Evolutionary conservation across 139 green algal species (phyloP).

Genomic region (Tetradesmus obliquus): DNA sequence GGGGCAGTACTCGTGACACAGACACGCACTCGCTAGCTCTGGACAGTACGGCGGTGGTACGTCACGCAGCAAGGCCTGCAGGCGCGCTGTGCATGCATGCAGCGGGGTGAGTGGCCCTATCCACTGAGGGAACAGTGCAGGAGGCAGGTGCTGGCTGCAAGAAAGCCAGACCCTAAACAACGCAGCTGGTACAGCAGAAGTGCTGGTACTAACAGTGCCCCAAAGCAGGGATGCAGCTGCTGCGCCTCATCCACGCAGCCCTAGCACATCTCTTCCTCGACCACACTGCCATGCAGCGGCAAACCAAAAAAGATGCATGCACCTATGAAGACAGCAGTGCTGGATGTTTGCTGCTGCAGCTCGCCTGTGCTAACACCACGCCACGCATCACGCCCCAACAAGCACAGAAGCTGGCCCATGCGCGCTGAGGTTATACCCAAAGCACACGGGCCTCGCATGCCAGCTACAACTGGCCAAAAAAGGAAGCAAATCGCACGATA

Average conservation of each 20-base stretch:
- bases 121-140: neutral
- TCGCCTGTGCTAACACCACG: neutral
- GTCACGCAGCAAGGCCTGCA: neutral
- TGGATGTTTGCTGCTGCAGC: neutral
- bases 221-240: neutral
- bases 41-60: neutral
- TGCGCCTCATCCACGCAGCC: too few relatives aligned
- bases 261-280: too few relatives aligned
- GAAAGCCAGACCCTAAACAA: neutral
- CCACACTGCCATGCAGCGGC: too few relatives aligned
- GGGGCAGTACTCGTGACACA: neutral
- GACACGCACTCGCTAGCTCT: neutral
- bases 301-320: neutral
- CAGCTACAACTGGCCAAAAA: neutral
- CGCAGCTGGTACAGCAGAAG: neutral
- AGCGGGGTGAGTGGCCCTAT: too few relatives aligned
- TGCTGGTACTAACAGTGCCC: neutral
- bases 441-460: neutral
- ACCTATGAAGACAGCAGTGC: neutral
- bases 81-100: neutral
- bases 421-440: neutral
- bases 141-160: too few relatives aligned
- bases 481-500: neutral
- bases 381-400: neutral
- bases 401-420: neutral